Percentiles rank a stretch among this genome's conserved stretches.
Conservation (phyloP, 768 basidiomycete genomes). For the Leucogyrophana mollusca region DNA sequence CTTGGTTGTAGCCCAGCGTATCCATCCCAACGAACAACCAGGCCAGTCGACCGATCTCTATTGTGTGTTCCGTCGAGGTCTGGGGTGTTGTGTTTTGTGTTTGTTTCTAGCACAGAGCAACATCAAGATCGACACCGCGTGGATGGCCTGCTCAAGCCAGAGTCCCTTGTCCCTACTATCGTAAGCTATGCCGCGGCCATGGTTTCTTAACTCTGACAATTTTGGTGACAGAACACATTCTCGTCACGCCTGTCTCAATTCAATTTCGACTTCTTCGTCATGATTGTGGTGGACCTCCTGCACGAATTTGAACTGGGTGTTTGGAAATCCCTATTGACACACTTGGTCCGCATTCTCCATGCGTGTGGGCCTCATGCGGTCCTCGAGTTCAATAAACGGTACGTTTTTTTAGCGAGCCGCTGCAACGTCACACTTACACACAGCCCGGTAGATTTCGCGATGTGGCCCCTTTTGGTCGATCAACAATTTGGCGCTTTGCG, state of each 20-base stretch:
- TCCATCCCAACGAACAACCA: no score
- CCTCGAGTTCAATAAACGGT: conserved; percentile 10
- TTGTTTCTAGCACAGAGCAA: no score
- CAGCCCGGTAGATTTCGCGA: not conserved
- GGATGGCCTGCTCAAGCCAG: no score
- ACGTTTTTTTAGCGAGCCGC: not conserved
- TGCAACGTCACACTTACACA: not conserved
- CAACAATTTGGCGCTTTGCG: not conserved
- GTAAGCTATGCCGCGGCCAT: no score
- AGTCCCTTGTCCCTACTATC: no score
- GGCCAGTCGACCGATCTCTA: no score
- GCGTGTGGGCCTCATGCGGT: conserved; percentile 3
- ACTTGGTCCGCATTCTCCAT: conserved; percentile 14
- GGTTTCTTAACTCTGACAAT: not conserved
- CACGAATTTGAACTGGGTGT: conserved; percentile 16
- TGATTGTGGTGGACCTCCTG: conserved; percentile 11
- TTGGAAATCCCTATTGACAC: conserved; percentile 13
- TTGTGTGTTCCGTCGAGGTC: no score
- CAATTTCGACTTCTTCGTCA: conserved; percentile 8
- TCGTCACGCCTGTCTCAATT: conserved; percentile 13
- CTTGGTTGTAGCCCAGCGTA: no score
- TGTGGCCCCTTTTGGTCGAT: not conserved
- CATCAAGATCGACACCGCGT: no score
- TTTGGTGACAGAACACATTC: conserved; percentile 34
- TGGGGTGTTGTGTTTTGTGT: no score